Conservation (phyloP, 805 yeast species). For the Saccharomycopsis sp. region DNA sequence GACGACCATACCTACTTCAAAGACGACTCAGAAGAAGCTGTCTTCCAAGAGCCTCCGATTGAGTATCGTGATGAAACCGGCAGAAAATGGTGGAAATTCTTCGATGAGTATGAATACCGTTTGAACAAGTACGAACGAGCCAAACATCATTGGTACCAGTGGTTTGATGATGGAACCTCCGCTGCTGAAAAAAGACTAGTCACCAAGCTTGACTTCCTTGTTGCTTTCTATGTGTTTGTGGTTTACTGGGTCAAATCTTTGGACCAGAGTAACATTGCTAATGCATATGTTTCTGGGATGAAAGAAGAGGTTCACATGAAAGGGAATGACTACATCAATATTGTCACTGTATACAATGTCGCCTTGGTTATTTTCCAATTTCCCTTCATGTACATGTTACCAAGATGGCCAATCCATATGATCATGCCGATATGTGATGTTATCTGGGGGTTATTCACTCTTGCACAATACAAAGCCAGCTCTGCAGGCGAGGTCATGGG, state of each 20-base stretch:
- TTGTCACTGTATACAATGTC: slow-evolving; percentile 50
- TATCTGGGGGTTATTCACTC: slow-evolving; percentile 62
- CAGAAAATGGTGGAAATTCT: slow-evolving; percentile 39
- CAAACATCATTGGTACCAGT: slow-evolving; percentile 43
- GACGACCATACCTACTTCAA: background rate
- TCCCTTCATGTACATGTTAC: slow-evolving; percentile 53
- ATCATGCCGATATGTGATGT: slow-evolving; percentile 51
- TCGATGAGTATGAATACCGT: slow-evolving; percentile 58
- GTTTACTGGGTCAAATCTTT: slow-evolving; percentile 66
- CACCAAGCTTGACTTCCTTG: slow-evolving; percentile 47
- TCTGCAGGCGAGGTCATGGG: slow-evolving; percentile 49
- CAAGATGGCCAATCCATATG: slow-evolving; percentile 48
- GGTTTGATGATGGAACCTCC: slow-evolving; percentile 33
- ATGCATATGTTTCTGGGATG: slow-evolving; percentile 65
- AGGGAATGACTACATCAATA: slow-evolving; percentile 57
- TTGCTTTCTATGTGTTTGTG: slow-evolving; percentile 48
- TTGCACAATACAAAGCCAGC: slow-evolving; percentile 45
- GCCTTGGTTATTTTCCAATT: slow-evolving; percentile 57
- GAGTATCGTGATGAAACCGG: slow-evolving; percentile 35
- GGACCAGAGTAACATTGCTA: slow-evolving; percentile 52
- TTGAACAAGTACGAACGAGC: slow-evolving; percentile 29
- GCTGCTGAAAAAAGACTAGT: slow-evolving; percentile 40
- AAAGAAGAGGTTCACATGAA: slow-evolving; percentile 46
- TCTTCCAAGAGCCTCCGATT: background rate
- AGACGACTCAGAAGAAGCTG: background rate